Evolutionary conservation across 2,329 filamentous ascomycete genomes (phyloP).

Genomic region (Orbilia quercus): DNA sequence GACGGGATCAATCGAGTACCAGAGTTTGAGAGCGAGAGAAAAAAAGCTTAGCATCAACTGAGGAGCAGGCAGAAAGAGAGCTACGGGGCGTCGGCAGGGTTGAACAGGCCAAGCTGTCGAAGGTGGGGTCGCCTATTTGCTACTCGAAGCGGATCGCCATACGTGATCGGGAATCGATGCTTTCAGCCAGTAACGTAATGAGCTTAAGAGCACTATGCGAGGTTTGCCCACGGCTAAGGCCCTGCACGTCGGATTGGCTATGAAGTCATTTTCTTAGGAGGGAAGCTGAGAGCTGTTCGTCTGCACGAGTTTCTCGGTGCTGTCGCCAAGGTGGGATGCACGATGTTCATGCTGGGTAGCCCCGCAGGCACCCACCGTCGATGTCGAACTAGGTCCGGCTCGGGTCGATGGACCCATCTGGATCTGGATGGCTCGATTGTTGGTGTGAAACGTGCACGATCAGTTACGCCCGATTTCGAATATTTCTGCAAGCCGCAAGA

Average conservation of each 20-base stretch:
- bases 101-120: constrained; percentile 7
- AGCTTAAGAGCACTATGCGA: constrained; percentile 1
- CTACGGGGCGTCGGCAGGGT: constrained; percentile 24
- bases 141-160: constrained; percentile 46
- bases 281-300: constrained; percentile 11
- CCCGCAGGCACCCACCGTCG: constrained; percentile 23
- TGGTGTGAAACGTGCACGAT: neutral
- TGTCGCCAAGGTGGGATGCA: constrained; percentile 17
- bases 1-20: constrained; percentile 12
- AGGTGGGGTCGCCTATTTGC: constrained; percentile 45
- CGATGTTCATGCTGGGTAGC: constrained; percentile 17
- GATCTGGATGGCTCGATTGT: neutral
- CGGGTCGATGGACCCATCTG: constrained; percentile 17
- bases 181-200: constrained; percentile 6
- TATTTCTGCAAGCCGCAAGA: neutral
- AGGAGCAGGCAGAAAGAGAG: constrained; percentile 11
- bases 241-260: constrained; percentile 25
- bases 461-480: neutral
- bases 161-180: constrained; percentile 52
- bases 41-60: constrained; percentile 52
- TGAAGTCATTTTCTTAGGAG: constrained; percentile 7
- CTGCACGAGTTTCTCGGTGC: constrained; percentile 15
- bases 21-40: constrained; percentile 6
- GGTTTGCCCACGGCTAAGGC: constrained; percentile 13
- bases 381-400: constrained; percentile 14